Evolutionary conservation across 129 eudicot genomes (phyloP), one percentile per base, ranked within the genome.

Genomic region (Ambrosia artemisiifolia): DNA sequence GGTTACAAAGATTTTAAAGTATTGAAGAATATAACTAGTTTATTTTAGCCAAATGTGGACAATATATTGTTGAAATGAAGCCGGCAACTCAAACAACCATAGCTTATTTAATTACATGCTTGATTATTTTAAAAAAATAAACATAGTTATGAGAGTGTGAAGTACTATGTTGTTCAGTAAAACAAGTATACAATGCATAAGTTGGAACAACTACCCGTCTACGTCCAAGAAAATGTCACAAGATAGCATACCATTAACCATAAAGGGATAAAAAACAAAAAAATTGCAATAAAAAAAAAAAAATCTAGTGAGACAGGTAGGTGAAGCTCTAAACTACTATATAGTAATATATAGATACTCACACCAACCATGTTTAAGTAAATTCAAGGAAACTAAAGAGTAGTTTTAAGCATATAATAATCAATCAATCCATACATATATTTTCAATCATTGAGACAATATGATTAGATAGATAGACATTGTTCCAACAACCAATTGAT

Each of bases 271-370:
- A 34, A 33, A 34, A 7, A 36, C 40, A 55, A 34, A 13, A 3
- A 14, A 20, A 56, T 10, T 11, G 2, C 16, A 9, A 18, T 56
- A 55, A 7, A 55, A 4, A 2, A 8, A 9, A 55, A 54, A 56
- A 56, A 56, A 19, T 53, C 63, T 20, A 20, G 63, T 24, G 28
- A 56, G 35, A 10, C 65, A 28, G 32, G 42, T 59, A 59, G 65
- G 65, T 30, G 65, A 76, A 47, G 67, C 50, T 64, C 35, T 73
- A 57, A 80, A 69, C 87, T 84, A 79, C 62, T 20, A 17, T 34
- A 13, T 69, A 62, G 64, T 69, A 84, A 75, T 47, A 56, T 65
- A 60, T 43, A 89, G 82, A 89, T 86, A 78, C 90, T 67, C 70
- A 60, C 74, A 86, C 74, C 92, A 78, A 80, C 79, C 87, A 75